Base-by-base conservation (phyloP, 768 basidiomycete genomes). In the Lyophyllum atratum region DNA sequence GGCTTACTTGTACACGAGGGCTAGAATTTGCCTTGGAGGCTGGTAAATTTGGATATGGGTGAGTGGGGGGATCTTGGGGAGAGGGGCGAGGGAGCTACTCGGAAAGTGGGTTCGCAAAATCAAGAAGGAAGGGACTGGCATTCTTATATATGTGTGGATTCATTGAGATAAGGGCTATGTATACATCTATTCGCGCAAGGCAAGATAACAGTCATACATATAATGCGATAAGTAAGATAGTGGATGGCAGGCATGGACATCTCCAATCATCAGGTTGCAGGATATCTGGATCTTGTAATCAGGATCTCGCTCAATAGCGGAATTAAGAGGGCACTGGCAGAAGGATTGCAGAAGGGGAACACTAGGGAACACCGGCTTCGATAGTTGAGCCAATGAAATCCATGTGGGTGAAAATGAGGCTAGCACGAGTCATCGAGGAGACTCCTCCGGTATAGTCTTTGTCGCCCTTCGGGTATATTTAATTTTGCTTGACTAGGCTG, bases 181-280 rank as follows among this genome's bases (percentile, higher is more conserved):
- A 52, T 52, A 28, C 42, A 52, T 43, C 15, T 44, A 52, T 43
- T 44, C 26, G 24, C 43, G 26, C 43, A 42, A 52, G 49, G n/a
- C 19, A 19, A 52, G 50, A 52, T 52, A 52, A 24, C 42, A 52
- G n/a, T 19, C n/a, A 3, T 19, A 31, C 17, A 52, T 25, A 52
- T 43, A 52, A 43, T 19, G 42, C 44, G 52, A 52, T 52, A 52
- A 52, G 51, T 43, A 17, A 28, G 52, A 52, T 43, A 52, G 15
- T 26, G 44, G 44, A 26, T 26, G 44, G 44, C 44, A 44, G n/a
- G 43, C 34, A 15, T 15, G 29, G 29, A 31, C 29, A 31, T 6
- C 5, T 5, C 11, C 11, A 11, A 31, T 31, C 11, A 6, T 14
- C 12, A 4, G 34, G 14, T 7, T n/a, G n/a, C n/a, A n/a, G n/a